phyloP scores from a whole-genome alignment of 208 protist genomes.

The Trypanosoma rangeli region DNA sequence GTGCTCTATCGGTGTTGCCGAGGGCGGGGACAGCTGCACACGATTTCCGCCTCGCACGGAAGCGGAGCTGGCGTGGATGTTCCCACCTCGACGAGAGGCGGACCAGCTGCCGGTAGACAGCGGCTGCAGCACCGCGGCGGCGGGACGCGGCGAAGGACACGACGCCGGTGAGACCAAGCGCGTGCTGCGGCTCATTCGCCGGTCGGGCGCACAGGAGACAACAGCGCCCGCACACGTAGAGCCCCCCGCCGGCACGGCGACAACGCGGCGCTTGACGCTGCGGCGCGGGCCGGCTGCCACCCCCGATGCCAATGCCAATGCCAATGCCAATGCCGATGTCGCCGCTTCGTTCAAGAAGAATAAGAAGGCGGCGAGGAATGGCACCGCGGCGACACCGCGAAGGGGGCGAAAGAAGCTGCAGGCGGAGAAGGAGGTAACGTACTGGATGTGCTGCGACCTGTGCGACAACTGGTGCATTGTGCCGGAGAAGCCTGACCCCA shows the following conservation, averaged over 20 bases:
- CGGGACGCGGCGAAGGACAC: not conserved
- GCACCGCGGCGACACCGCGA: not conserved
- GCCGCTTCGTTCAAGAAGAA: not conserved
- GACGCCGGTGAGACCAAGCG: constrained; percentile 3
- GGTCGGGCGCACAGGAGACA: not conserved
- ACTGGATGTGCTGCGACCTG: constrained; percentile 55
- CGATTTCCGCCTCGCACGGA: not conserved
- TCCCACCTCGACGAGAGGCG: constrained; percentile 28
- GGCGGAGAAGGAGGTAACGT: constrained; percentile 5
- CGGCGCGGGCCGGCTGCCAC: not conserved
- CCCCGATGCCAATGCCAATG: not conserved
- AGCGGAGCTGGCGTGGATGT: constrained; percentile 31
- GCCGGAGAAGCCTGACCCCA: constrained; percentile 28
- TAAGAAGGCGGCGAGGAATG: not conserved
- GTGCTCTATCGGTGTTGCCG: not conserved
- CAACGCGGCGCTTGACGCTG: not conserved
- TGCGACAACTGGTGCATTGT: constrained; percentile 50
- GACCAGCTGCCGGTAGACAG: not conserved
- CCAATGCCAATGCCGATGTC: not conserved
- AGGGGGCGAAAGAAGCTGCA: not conserved
- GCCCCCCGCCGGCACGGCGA: not conserved
- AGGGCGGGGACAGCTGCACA: not conserved
- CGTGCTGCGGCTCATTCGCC: constrained; percentile 7
- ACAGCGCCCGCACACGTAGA: not conserved
- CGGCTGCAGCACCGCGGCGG: not conserved